Base-by-base conservation (phyloP, 805 yeast genomes). In the Jamesozyma gamospora region DNA sequence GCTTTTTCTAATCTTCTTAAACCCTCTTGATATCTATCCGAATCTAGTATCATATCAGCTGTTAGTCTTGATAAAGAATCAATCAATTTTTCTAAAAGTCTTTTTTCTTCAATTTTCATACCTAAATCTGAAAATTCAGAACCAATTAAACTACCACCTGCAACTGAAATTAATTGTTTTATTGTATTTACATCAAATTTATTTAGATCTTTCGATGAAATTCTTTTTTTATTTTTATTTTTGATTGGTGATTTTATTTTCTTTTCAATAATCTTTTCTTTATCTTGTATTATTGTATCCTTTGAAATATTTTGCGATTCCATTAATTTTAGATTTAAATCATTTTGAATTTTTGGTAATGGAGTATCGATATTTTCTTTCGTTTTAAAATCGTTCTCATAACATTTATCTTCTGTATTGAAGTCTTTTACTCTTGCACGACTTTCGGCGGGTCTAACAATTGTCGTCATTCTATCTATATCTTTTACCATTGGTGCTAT, bases 11-110 rank as follows among this genome's bases (percentile, higher is more conserved):
- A 65, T 47, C 96, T 67, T 45, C 75, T 70, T 34, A 85, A 72
- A 11, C 96, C 95, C 44, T 84, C 86, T 13, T 77, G 78, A 42
- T 82, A 78, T 51, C 90, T 75, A 19, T 74, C 74, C 26, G 84
- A 84, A 57, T 90, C 95, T 40, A 83, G 55, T 40, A 87, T 81
- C 83, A 90, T 86, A 53, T 87, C 95, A 39, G 88, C 84, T 3
- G 95, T 85, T 43, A 90, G 70, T 50, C 92, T 71, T 32, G 92
- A 79, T 36, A 90, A 67, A 1, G 94, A 79, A 52, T 86, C 94
- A 3, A 90, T 82, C 36, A 90, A 76, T 58, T 84, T 79, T 53
- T 88, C 96, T 32, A 90, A 66, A 34, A 87, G 67, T 49, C 75
- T 79, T 48, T 82, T 81, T 52, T 87, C 95, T 43, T 79, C 79